phyloP scores from a whole-genome alignment of 2,329 filamentous ascomycete genomes.

The Didymella exigua region DNA sequence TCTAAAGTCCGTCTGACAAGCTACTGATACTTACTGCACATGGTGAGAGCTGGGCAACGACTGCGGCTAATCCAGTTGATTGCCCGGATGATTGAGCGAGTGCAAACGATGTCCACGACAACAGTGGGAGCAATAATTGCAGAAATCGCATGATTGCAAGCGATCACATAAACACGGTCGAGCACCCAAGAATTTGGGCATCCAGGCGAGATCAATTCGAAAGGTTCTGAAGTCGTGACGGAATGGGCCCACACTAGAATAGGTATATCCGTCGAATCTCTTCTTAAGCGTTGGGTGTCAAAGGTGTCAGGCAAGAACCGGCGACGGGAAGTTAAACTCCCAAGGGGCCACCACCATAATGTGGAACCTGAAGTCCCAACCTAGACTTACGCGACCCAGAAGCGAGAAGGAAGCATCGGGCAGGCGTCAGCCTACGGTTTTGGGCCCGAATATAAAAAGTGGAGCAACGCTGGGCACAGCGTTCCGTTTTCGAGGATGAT shows the following conservation, averaged over 20 bases:
- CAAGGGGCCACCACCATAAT: conserved; percentile 4
- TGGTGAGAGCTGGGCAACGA: conserved; percentile 20
- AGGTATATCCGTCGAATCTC: conserved; percentile 13
- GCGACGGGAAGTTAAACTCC: conserved; percentile 1
- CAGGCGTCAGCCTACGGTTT: conserved; percentile 6
- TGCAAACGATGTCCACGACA: conserved; percentile 22
- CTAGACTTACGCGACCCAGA: conserved; percentile 3
- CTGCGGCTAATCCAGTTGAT: conserved; percentile 15
- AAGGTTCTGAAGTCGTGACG: neutral
- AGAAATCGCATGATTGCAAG: conserved; percentile 21
- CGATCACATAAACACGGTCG: neutral
- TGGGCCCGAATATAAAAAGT: conserved; percentile 6
- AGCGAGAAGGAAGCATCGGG: conserved; percentile 8
- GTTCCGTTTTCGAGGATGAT: conserved; percentile 6
- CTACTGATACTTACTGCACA: conserved; percentile 26
- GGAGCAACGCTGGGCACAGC: conserved; percentile 1
- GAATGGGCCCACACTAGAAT: conserved; percentile 5
- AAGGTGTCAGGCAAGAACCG: neutral
- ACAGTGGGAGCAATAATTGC: conserved; percentile 23
- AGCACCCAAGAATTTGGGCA: neutral
- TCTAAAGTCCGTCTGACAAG: neutral
- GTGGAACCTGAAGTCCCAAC: conserved; percentile 13
- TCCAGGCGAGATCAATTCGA: neutral
- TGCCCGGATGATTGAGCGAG: conserved; percentile 24
- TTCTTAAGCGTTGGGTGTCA: conserved; percentile 2